These are phyloP conservation scores for Candida cerambycidarum DNA, from an alignment of 805 yeast genomes.

Conservation along the genomic window DNA sequence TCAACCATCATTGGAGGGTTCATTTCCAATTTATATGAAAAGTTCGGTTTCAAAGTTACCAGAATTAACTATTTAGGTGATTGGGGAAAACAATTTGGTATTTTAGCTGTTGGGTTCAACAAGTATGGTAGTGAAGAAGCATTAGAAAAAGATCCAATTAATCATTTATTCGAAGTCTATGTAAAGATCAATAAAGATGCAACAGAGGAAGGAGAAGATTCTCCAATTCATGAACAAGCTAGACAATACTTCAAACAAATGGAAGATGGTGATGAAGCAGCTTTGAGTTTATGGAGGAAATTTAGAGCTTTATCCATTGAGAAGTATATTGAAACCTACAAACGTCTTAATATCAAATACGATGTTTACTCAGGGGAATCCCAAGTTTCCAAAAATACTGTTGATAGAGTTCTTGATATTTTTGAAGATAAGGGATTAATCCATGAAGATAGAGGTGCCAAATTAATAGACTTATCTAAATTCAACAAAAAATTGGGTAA, in stretches of 20 bases:
- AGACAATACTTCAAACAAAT: conserved; percentile 82
- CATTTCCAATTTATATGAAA: conserved; percentile 84
- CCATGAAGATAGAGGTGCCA: conserved; percentile 88
- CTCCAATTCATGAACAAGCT: conserved; percentile 73
- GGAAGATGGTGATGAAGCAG: conserved; percentile 90
- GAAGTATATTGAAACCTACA: conserved; percentile 83
- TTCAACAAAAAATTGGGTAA: conserved; percentile 92
- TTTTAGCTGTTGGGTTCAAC: conserved; percentile 88
- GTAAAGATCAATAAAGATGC: conserved; percentile 83
- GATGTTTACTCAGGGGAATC: conserved; percentile 96
- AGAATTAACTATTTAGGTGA: conserved; percentile 96
- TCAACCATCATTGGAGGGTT: conserved; percentile 98
- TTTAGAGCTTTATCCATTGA: conserved; percentile 91
- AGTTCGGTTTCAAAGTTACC: conserved; percentile 86
- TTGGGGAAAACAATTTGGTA: conserved; percentile 99
- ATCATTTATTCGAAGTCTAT: conserved; percentile 92
- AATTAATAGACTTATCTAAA: conserved; percentile 78
- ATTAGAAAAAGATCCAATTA: conserved; percentile 77
- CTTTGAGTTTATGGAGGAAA: conserved; percentile 75
- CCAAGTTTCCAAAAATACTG: conserved; percentile 73
- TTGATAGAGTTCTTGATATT: conserved; percentile 62
- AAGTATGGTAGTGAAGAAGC: conserved; percentile 79
- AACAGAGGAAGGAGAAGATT: conserved; percentile 57
- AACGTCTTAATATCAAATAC: conserved; percentile 84
- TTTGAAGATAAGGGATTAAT: conserved; percentile 70